Base-by-base conservation (phyloP, 495 filamentous ascomycete species). In the Daldinia bambusicola region DNA sequence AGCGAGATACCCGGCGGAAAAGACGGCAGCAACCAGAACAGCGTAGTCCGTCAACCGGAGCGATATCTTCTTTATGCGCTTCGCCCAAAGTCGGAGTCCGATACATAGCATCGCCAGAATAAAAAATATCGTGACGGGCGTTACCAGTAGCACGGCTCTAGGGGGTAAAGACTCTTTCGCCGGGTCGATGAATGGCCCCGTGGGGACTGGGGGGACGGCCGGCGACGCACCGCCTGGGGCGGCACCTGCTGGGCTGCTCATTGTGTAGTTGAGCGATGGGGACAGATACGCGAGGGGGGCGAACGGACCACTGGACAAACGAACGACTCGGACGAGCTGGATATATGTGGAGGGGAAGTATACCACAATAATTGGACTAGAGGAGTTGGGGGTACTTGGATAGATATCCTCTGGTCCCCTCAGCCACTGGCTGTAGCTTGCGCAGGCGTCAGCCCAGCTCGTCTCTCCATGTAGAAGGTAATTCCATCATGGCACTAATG, bases 51-150 rank as follows among this genome's bases (percentile, higher is more conserved):
- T 31, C 9, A 56, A 9, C 32, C 53, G 26, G 14, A 30, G n/a
- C 26, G 53, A 36, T n/a, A 56, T 56, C 26, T 56, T 56, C 31
- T 56, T 56, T 36, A 56, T 56, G 14, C 31, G 53, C 32, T 32
- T 32, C 16, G 53, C 53, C 53, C 53, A 56, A 6, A 56, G n/a
- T 56, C 53, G 0, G 8, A 56, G 53, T 14, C 22, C 53, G 53
- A 53, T 53, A 53, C 50, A 53, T 16, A 53, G 4, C 18, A 30
- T 31, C 10, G 50, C 20, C 12, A 53, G n/a, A 5, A 26, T 53
- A 16, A 45, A 45, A 8, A 45, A 45, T 45, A 16, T 45, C n/a
- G 41, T 45, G 0, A 45, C 16, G 16, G 41, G 41, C 6, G 41
- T 16, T 45, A 45, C 41, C 7, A 45, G 16, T 0, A 45, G 41